phyloP scores from a whole-genome alignment of 495 filamentous ascomycete species.

The Lasiosphaeria miniovina region DNA sequence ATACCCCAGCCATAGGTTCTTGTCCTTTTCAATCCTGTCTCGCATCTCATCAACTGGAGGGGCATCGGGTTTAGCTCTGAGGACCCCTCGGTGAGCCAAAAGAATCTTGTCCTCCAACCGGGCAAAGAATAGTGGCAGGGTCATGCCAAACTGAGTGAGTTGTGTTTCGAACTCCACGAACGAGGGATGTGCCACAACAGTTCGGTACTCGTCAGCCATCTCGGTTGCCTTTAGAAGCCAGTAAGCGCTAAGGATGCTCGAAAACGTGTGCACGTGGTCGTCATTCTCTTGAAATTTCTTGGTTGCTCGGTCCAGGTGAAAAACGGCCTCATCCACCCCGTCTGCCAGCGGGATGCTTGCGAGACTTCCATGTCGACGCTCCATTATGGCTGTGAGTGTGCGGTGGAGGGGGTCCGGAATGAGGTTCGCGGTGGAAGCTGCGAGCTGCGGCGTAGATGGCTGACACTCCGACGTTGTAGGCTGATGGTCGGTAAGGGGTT shows the following conservation, averaged over 20 bases:
- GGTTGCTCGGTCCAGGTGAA: conserved; percentile 21
- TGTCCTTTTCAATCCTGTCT: background rate
- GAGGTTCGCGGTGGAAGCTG: background rate
- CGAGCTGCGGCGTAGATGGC: background rate
- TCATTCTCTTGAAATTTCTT: conserved; percentile 6
- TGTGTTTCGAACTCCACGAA: conserved; percentile 13
- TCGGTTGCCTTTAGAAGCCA: conserved; percentile 17
- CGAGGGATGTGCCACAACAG: background rate
- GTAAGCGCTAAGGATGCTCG: conserved; percentile 16
- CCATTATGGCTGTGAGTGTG: background rate
- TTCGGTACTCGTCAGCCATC: conserved; percentile 10
- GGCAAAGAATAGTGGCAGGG: conserved; percentile 7
- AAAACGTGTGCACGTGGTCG: background rate
- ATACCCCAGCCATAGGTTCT: background rate
- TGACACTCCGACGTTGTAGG: background rate
- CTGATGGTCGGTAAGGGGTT: background rate
- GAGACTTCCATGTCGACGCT: background rate
- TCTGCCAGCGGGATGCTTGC: conserved; percentile 10
- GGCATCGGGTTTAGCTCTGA: background rate
- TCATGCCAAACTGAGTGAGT: conserved; percentile 19
- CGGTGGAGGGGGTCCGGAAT: background rate
- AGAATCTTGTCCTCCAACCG: background rate
- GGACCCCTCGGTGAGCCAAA: background rate
- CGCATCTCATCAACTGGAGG: background rate
- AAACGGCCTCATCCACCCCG: conserved; percentile 15